Percentiles rank a stretch among this genome's conserved stretches.
Conservation (phyloP, 108 stramenopile species). For the Thalassiosira profunda region DNA sequence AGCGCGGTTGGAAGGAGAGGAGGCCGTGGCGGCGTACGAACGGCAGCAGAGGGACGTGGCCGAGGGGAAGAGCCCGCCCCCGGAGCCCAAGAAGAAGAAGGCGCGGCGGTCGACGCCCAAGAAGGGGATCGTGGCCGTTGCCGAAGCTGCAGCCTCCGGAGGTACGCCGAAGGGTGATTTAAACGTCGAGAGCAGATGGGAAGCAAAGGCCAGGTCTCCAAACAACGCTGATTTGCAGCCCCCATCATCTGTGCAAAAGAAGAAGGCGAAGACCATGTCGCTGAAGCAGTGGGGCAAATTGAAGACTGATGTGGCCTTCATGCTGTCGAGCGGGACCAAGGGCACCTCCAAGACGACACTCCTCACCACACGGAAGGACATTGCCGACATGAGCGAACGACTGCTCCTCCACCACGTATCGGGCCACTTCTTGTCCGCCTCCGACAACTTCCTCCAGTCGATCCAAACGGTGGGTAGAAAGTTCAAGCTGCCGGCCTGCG, state of each 20-base stretch:
- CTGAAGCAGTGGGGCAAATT: conserved; percentile 43
- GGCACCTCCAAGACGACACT: conserved; percentile 58
- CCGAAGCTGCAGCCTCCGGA: conserved; percentile 23
- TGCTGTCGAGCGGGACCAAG: conserved; percentile 49
- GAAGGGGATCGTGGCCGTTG: neutral
- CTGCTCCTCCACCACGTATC: conserved; percentile 40
- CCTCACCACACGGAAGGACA: conserved; percentile 52
- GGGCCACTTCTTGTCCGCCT: conserved; percentile 11
- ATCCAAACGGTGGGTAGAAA: conserved; percentile 11
- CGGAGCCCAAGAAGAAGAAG: conserved; percentile 64
- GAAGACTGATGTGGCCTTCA: conserved; percentile 40
- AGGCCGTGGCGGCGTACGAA: conserved; percentile 87
- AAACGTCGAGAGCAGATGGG: neutral
- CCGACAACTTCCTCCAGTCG: conserved; percentile 33
- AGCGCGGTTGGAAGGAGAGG: conserved; percentile 90
- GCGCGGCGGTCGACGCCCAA: conserved; percentile 16
- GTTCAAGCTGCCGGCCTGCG: conserved; percentile 22
- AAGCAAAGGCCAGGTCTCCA: neutral
- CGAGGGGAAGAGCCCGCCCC: conserved; percentile 62
- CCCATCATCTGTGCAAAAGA: conserved; percentile 19
- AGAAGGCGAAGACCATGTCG: conserved; percentile 21
- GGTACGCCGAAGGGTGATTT: neutral
- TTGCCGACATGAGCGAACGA: conserved; percentile 51
- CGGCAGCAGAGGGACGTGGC: conserved; percentile 81
- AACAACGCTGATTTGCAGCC: conserved; percentile 2